Conservation (phyloP, 176 grass and related monocot genomes). For the Phoenix dactylifera region DNA sequence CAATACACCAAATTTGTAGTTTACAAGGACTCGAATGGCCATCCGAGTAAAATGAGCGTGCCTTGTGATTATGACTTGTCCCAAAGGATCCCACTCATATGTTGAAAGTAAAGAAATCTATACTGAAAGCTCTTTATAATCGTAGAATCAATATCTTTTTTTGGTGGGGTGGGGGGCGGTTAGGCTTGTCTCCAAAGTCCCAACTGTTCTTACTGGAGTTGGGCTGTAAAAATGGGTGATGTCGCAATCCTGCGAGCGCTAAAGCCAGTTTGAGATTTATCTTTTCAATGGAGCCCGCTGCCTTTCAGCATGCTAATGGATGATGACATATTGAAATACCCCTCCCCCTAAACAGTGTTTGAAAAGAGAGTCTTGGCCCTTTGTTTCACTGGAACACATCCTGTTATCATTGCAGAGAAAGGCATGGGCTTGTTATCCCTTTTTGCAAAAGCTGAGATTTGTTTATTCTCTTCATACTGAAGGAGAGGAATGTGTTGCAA, state of each 20-base stretch:
- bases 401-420: conserved; percentile 11
- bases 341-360: background rate
- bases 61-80: background rate
- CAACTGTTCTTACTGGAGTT: background rate
- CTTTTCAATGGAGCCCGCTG: background rate
- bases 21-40: too few species aligned
- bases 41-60: background rate
- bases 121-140: background rate
- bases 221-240: conserved; percentile 3
- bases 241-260: too few species aligned
- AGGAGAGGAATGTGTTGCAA: conserved; percentile 4
- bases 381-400: background rate
- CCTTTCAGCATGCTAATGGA: conserved; percentile 8
- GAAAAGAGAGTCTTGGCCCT: background rate
- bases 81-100: conserved; percentile 1
- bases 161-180: too few species aligned
- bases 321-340: background rate
- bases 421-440: conserved; percentile 3
- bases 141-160: too few species aligned
- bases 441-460: conserved; percentile 3
- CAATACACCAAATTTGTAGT: too few species aligned
- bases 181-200: conserved; percentile 2
- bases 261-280: too few species aligned
- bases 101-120: background rate
- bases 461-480: conserved; percentile 10